Percentiles rank a stretch among this genome's conserved stretches.
These are phyloP conservation scores for Trichoderma arundinaceum DNA, from an alignment of 2,329 filamentous ascomycete genomes.

Conservation along the genomic window DNA sequence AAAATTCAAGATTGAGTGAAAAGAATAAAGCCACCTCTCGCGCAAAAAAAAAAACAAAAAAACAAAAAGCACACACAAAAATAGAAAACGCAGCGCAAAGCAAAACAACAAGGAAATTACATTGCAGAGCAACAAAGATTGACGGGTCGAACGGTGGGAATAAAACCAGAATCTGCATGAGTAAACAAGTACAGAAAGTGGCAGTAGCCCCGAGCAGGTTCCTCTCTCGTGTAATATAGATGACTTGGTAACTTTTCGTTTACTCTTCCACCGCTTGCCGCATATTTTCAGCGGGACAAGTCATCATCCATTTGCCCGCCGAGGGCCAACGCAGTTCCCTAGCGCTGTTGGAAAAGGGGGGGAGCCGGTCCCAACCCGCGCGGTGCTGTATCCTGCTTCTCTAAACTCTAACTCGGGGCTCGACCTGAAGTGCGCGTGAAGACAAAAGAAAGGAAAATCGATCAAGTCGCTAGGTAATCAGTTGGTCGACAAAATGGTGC, in stretches of 20 bases:
- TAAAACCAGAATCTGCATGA: conserved; percentile 22
- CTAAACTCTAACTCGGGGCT: conserved; percentile 28
- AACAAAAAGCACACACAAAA: neutral
- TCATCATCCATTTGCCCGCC: neutral
- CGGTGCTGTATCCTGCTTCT: conserved; percentile 13
- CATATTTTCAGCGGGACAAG: neutral
- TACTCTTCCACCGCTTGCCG: conserved; percentile 5
- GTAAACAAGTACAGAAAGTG: conserved; percentile 31
- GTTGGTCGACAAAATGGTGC: conserved; percentile 28
- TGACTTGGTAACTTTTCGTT: conserved; percentile 1
- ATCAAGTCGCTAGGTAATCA: conserved; percentile 30
- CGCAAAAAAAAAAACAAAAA: neutral
- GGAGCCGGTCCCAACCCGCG: neutral
- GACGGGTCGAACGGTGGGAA: conserved; percentile 6
- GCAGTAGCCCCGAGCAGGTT: conserved; percentile 21
- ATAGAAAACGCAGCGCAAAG: conserved; percentile 1
- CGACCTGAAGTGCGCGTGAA: conserved; percentile 14
- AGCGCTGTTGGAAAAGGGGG: neutral
- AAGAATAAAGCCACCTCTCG: conserved; percentile 15
- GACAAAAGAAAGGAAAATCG: conserved; percentile 21
- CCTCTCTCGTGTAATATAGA: neutral
- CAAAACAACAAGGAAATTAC: conserved; percentile 11
- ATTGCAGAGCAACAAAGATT: conserved; percentile 23
- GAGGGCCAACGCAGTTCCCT: conserved; percentile 3
- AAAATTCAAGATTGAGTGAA: conserved; percentile 3